Conservation (phyloP, 345 rosid genomes). For the Populus simonii region DNA sequence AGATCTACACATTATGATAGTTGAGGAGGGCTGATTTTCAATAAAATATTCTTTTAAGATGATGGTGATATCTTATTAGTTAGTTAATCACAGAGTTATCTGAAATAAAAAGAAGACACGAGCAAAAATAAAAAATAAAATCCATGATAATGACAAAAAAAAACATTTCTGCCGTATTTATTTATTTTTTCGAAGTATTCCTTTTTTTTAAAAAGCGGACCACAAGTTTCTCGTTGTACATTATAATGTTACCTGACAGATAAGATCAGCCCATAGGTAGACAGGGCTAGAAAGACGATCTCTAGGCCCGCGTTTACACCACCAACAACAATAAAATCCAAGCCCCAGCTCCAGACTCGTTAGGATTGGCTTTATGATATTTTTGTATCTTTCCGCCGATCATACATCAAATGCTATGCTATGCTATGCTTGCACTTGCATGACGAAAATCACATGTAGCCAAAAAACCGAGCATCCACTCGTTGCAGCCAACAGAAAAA, state of each 20-base stretch:
- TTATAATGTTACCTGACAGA: too few relatives aligned
- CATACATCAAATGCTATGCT: not conserved
- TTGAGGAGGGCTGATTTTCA: not conserved
- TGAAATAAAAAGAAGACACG: too few relatives aligned
- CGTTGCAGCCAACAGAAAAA: not conserved
- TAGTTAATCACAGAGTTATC: too few relatives aligned
- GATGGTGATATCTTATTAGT: too few relatives aligned
- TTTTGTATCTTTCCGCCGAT: not conserved
- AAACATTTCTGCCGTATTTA: too few relatives aligned
- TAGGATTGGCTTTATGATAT: not conserved
- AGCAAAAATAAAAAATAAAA: too few relatives aligned
- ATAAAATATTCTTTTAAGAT: too few relatives aligned
- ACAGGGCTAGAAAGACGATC: constrained; percentile 6
- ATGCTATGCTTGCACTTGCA: not conserved
- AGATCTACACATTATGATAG: too few relatives aligned
- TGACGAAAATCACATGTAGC: not conserved
- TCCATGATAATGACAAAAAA: too few relatives aligned
- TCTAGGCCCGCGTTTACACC: not conserved
- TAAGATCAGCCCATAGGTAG: not conserved
- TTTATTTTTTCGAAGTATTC: too few relatives aligned
- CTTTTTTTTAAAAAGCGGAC: too few relatives aligned
- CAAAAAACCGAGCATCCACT: not conserved
- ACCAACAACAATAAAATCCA: not conserved
- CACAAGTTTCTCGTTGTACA: too few relatives aligned
- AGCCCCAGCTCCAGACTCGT: not conserved